Percentiles rank a stretch among this genome's conserved stretches.
These are phyloP conservation scores for Phoma herbarum DNA, from an alignment of 2,329 filamentous ascomycete genomes.

Conservation along the genomic window DNA sequence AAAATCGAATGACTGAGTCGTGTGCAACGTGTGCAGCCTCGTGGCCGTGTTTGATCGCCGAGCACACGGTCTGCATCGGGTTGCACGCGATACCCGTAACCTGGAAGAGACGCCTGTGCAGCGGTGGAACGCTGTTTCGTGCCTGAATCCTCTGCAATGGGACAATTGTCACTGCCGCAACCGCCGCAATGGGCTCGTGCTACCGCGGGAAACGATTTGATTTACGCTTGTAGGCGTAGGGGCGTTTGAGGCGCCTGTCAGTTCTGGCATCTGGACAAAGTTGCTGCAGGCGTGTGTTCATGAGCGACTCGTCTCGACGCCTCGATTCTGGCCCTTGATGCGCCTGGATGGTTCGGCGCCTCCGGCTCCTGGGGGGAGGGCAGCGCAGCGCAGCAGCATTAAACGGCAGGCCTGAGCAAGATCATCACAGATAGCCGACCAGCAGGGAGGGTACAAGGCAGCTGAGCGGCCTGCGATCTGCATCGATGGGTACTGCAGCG, in stretches of 20 bases:
- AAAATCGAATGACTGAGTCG: slow-evolving; percentile 11
- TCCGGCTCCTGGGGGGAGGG: slow-evolving; percentile 26
- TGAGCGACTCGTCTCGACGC: slow-evolving; percentile 8
- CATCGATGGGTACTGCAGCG: slow-evolving; percentile 8
- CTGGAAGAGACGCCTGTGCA: slow-evolving; percentile 26
- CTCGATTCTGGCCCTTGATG: slow-evolving; percentile 11
- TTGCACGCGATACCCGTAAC: slow-evolving; percentile 21
- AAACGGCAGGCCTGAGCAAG: background rate
- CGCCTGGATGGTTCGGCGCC: slow-evolving; percentile 28
- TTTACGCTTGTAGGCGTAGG: slow-evolving; percentile 13
- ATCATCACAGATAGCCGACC: slow-evolving; percentile 3
- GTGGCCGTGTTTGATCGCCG: slow-evolving; percentile 35
- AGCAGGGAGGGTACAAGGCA: slow-evolving; percentile 32
- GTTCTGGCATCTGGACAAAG: slow-evolving; percentile 21
- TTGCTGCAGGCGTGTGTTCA: slow-evolving; percentile 7
- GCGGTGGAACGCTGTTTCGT: slow-evolving; percentile 19
- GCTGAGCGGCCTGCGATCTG: slow-evolving; percentile 29
- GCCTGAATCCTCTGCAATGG: slow-evolving; percentile 21
- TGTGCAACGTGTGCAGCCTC: slow-evolving; percentile 28
- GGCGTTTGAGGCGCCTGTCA: slow-evolving; percentile 36
- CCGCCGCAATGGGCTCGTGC: slow-evolving; percentile 27
- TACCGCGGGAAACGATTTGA: slow-evolving; percentile 23
- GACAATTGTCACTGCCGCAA: slow-evolving; percentile 25
- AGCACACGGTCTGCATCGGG: slow-evolving; percentile 27
- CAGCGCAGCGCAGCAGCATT: slow-evolving; percentile 16